Conservation (phyloP, 1,284 basidiomycete species). For the Cryptococcus sp. region DNA sequence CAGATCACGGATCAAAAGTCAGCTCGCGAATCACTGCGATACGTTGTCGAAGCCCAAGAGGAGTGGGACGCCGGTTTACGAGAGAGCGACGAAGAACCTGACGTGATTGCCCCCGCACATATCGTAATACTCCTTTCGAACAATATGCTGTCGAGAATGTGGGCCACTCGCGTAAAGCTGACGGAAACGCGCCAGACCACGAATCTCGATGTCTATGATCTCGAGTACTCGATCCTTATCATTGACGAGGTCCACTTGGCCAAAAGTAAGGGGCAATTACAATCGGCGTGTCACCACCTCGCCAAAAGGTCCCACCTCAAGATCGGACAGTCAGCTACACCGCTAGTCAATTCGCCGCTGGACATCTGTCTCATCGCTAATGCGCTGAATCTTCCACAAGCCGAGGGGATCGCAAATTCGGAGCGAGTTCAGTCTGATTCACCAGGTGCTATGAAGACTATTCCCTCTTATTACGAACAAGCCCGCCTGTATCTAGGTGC, state of each 20-base stretch:
- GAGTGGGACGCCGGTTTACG: background rate
- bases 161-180: background rate
- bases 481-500: too few relatives aligned
- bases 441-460: too few relatives aligned
- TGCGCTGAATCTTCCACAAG: background rate
- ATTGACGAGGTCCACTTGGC: background rate
- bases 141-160: background rate
- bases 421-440: too few relatives aligned
- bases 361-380: background rate
- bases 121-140: background rate
- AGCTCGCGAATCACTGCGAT: background rate
- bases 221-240: background rate
- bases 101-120: background rate
- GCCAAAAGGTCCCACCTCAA: background rate
- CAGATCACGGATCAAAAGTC: background rate
- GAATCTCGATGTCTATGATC: background rate
- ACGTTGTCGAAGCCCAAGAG: background rate
- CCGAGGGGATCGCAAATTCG: background rate
- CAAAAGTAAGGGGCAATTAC: background rate
- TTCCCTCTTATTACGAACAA: too few relatives aligned
- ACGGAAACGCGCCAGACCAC: background rate
- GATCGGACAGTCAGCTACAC: background rate
- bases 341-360: background rate
- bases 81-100: too few relatives aligned
- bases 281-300: background rate